Percentiles rank a stretch among this genome's conserved stretches.
These are phyloP conservation scores for Helotiales sp. DNA, from an alignment of 2,329 filamentous ascomycete genomes.

Conservation along the genomic window DNA sequence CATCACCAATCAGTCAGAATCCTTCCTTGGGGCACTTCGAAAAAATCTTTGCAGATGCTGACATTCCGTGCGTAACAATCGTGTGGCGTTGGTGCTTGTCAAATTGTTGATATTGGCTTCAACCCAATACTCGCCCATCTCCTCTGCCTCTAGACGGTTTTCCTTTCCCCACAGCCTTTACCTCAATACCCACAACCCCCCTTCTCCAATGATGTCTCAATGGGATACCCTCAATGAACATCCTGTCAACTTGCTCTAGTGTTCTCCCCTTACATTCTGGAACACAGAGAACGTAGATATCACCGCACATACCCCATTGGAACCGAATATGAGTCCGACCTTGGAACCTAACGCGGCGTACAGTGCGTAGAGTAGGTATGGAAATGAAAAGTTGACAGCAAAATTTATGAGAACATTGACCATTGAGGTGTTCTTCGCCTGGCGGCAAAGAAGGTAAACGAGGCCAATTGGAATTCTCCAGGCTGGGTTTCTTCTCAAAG, in stretches of 20 bases:
- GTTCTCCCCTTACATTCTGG: constrained; percentile 7
- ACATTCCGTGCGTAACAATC: too few relatives aligned
- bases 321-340: background rate
- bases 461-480: constrained; percentile 8
- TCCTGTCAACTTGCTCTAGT: constrained; percentile 11
- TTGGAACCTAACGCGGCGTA: background rate
- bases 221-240: constrained; percentile 5
- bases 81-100: too few relatives aligned
- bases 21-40: too few relatives aligned
- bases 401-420: constrained; percentile 4
- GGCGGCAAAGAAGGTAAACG: background rate
- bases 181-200: background rate
- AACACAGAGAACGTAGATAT: background rate
- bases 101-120: too few relatives aligned
- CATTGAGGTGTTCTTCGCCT: constrained; percentile 5
- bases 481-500: background rate
- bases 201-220: constrained; percentile 4
- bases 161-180: constrained; percentile 8
- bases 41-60: too few relatives aligned
- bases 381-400: background rate
- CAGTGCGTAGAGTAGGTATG: constrained; percentile 5
- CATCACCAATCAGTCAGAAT: too few relatives aligned
- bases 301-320: background rate
- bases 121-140: too few relatives aligned
- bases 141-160: too few relatives aligned